Percentiles rank a stretch among this genome's conserved stretches.
These are phyloP conservation scores for Cucurbita argyrosperma DNA, from an alignment of 306 rosid species.

Conservation along the genomic window DNA sequence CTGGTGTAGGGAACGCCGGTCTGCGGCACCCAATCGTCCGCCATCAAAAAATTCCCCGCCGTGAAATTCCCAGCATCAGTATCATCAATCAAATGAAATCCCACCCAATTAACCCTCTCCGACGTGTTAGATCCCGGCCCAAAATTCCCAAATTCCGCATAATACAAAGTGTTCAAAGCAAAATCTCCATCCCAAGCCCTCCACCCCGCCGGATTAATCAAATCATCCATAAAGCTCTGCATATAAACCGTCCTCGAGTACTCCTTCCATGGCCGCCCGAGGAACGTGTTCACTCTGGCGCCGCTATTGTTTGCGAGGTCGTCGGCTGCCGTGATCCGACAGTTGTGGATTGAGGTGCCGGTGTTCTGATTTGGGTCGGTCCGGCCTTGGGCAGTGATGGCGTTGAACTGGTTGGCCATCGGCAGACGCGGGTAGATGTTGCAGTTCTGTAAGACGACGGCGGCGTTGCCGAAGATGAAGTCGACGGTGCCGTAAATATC, in stretches of 20 bases:
- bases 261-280: constrained; percentile 88
- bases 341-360: constrained; percentile 60
- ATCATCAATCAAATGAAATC: constrained; percentile 39
- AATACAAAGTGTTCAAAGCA: constrained; percentile 57
- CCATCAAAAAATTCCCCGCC: constrained; percentile 31
- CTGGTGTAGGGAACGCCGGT: constrained; percentile 51
- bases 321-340: constrained; percentile 40
- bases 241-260: constrained; percentile 64
- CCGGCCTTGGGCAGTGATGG: constrained; percentile 83
- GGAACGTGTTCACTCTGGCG: constrained; percentile 20
- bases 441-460: constrained; percentile 71
- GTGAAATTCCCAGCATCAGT: constrained; percentile 53
- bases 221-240: constrained; percentile 42
- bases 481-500: constrained; percentile 76
- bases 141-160: constrained; percentile 55
- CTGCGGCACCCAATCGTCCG: constrained; percentile 52
- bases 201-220: constrained; percentile 50
- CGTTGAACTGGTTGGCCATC: constrained; percentile 67
- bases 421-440: constrained; percentile 73
- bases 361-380: constrained; percentile 74
- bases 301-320: constrained; percentile 26
- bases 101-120: constrained; percentile 40
- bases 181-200: constrained; percentile 64
- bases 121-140: constrained; percentile 49
- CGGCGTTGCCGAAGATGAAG: constrained; percentile 92